Conservation (phyloP, 78 protist genomes). For the Chrysochromulina parva region DNA sequence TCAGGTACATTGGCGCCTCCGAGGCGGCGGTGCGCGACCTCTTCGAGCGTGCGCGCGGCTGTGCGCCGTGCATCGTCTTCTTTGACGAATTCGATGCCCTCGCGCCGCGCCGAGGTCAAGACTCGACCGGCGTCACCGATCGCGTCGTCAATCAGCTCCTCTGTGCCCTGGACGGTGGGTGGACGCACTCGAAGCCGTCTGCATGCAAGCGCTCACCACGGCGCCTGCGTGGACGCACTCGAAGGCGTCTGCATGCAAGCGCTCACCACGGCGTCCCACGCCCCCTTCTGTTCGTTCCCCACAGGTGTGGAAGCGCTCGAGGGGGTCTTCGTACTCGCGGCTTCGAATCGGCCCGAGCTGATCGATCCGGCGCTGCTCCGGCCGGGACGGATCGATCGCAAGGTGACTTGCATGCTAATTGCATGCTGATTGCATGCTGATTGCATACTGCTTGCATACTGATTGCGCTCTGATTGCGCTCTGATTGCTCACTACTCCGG, state of each 20-base stretch:
- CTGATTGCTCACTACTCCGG: constrained; percentile 90
- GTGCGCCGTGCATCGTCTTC: constrained; percentile 90
- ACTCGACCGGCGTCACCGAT: constrained; percentile 81
- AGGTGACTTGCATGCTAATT: constrained; percentile 51
- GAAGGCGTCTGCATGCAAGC: too few relatives aligned
- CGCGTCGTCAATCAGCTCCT: constrained; percentile 92
- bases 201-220: too few relatives aligned
- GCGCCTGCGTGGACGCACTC: too few relatives aligned
- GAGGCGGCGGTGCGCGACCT: constrained; percentile 53
- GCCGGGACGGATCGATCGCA: constrained; percentile 92
- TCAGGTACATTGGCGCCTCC: constrained; percentile 53
- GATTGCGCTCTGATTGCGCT: too few relatives aligned
- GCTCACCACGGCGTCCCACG: too few relatives aligned
- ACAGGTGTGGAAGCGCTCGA: constrained; percentile 66
- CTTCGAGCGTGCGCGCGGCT: constrained; percentile 43
- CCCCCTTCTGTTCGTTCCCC: neutral
- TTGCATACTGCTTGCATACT: too few relatives aligned
- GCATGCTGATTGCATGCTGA: too few relatives aligned
- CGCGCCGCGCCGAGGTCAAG: constrained; percentile 39
- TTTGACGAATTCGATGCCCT: constrained; percentile 91
- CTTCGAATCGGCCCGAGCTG: constrained; percentile 70
- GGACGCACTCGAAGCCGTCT: constrained; percentile 47
- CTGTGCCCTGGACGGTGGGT: constrained; percentile 89
- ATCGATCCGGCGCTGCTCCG: constrained; percentile 94
- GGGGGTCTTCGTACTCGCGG: constrained; percentile 78